phyloP scores from a whole-genome alignment of 352 stramenopile genomes.

The Blastocystis sp. region DNA sequence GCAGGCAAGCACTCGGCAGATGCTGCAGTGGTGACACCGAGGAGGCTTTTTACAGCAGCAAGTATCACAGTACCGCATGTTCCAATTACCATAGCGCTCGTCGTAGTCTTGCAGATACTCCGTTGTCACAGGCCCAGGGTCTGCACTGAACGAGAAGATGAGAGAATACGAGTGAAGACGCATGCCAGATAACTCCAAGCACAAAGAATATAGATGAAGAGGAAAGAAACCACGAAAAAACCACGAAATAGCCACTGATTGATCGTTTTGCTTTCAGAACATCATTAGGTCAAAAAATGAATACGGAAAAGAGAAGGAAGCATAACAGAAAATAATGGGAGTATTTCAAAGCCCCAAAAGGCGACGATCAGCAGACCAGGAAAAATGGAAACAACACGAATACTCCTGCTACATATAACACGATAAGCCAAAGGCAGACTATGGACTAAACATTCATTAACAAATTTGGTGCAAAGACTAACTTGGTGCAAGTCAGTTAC shows the following conservation, averaged over 20 bases:
- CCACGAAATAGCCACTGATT: neutral
- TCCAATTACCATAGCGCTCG: neutral
- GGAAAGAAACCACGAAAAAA: neutral
- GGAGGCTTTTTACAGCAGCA: constrained; percentile 29
- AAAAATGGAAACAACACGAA: neutral
- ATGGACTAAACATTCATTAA: constrained; percentile 48
- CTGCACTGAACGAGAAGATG: neutral
- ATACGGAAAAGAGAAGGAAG: neutral
- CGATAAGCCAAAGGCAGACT: neutral
- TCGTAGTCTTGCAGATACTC: constrained; percentile 18
- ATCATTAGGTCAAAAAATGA: neutral
- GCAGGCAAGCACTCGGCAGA: neutral
- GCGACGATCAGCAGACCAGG: constrained; percentile 14
- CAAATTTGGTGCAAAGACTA: neutral
- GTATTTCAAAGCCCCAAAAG: neutral
- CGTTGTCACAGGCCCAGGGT: constrained; percentile 3
- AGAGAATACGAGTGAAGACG: constrained; percentile 4
- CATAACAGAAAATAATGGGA: neutral
- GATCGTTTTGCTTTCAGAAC: neutral
- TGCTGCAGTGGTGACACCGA: constrained; percentile 43
- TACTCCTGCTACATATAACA: neutral
- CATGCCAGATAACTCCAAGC: constrained; percentile 40
- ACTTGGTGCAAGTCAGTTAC: neutral
- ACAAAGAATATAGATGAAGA: constrained; percentile 17
- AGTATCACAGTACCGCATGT: neutral